Base-by-base conservation (phyloP, 176 grass and related monocot genomes). In the Oryza meyeriana region DNA sequence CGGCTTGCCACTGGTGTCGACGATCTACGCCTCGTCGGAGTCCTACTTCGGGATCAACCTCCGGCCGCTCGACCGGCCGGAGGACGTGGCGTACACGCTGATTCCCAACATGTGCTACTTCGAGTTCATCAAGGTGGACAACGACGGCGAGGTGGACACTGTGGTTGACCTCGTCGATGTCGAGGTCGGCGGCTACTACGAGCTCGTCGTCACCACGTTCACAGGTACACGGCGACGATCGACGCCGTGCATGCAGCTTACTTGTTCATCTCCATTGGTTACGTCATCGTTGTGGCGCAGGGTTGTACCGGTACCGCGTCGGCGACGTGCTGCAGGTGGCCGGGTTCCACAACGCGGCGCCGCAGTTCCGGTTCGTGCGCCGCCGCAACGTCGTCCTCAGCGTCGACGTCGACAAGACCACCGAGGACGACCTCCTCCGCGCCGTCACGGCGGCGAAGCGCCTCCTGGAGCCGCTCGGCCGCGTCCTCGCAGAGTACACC, bases 31-130 rank as follows among this genome's bases (percentile, higher is more conserved):
- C 0, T 95, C 93, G 11, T 95, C 93, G 9, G 93, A 95, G 82
- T 86, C 74, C 76, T 95, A 66, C 85, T 91, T 95, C 35, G 93
- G 93, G 92, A 87, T 92, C 77, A 94, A 94, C 66, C 75, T 94
- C 58, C 79, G 74, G 33, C 93, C 93, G 7, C 61, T 94, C 22
- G 87, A 90, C 69, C 55, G 0, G 82, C 89, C 93, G 2, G 75
- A 78, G 20, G 87, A 92, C 4, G 92, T 94, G 18, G 85, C 84
- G 1, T 94, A 94, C 64, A 90, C 87, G 17, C 63, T 94, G 58
- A 71, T 94, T 22, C 93, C 93, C n/a, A 94, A 92, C 77, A 92
- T 94, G 93, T 89, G 81, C 75, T 92, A 88, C 89, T 92, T 87
- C 61, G 93, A 94, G 81, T 92, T 94, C 85, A 69, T 94, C 72